These are phyloP conservation scores for Candida odintsovae DNA, from an alignment of 805 yeast species.

Conservation along the genomic window DNA sequence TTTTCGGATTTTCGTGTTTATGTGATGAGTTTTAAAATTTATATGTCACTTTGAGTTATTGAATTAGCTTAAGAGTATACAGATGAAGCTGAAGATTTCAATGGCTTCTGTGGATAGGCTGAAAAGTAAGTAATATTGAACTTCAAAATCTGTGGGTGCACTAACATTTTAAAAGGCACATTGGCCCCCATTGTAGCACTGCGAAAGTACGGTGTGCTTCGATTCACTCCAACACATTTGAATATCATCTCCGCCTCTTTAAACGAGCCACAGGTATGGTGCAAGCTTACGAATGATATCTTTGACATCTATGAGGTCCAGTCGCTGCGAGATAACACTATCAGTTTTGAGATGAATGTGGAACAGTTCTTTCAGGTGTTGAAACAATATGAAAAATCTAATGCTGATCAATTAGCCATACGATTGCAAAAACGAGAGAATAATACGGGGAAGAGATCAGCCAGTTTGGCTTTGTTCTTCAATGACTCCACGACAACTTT, in stretches of 20 bases:
- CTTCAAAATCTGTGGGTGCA: too few species aligned
- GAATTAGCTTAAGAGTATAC: background rate
- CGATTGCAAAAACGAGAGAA: slow-evolving; percentile 37
- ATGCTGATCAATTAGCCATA: slow-evolving; percentile 43
- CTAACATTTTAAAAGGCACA: slow-evolving; percentile 34
- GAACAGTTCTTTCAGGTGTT: slow-evolving; percentile 57
- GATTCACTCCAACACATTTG: slow-evolving; percentile 46
- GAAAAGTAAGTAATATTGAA: slow-evolving; percentile 24
- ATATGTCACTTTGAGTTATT: background rate
- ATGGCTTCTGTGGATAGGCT: slow-evolving; percentile 24
- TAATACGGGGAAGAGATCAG: slow-evolving; percentile 32
- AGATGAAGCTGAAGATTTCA: slow-evolving; percentile 27
- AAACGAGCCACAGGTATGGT: slow-evolving; percentile 66
- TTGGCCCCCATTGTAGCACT: slow-evolving; percentile 44
- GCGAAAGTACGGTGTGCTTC: slow-evolving; percentile 49
- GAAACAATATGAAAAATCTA: slow-evolving; percentile 48
- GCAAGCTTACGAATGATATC: slow-evolving; percentile 42
- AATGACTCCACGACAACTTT: slow-evolving; percentile 37
- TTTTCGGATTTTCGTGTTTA: too few species aligned
- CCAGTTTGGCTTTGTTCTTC: slow-evolving; percentile 51
- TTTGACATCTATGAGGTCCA: slow-evolving; percentile 22
- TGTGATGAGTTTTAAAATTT: background rate
- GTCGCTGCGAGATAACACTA: slow-evolving; percentile 49
- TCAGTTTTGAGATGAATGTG: slow-evolving; percentile 56
- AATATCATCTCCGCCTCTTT: slow-evolving; percentile 45